These are phyloP conservation scores for Leucosporidium scottii DNA, from an alignment of 768 basidiomycete species.

Conservation along the genomic window DNA sequence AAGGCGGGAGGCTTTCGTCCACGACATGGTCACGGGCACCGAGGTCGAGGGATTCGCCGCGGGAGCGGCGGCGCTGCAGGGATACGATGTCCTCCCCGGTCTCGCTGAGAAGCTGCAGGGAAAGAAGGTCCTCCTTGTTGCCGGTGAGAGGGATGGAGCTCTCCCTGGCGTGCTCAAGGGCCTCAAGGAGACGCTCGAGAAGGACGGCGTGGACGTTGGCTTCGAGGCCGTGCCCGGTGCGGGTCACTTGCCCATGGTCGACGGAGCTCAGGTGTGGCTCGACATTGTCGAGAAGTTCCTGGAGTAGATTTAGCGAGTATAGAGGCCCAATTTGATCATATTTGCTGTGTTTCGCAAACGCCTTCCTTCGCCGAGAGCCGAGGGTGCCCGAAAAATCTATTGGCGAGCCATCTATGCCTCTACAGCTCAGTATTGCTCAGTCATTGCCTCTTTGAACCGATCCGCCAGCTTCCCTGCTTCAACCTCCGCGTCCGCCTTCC, in stretches of 20 bases:
- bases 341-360: no score
- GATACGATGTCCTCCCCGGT: constrained; percentile 39
- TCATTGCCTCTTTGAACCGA: constrained; percentile 21
- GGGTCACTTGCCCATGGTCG: constrained; percentile 42
- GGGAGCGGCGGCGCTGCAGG: constrained; percentile 39
- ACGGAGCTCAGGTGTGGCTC: constrained; percentile 26
- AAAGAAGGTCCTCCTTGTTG: constrained; percentile 39
- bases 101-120: constrained; percentile 34
- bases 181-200: constrained; percentile 33
- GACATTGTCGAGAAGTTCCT: constrained; percentile 30
- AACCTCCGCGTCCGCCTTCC: constrained; percentile 31
- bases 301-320: background rate
- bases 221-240: constrained; percentile 35
- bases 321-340: no score
- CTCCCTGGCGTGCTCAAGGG: constrained; percentile 37
- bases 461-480: constrained; percentile 9
- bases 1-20: constrained; percentile 29
- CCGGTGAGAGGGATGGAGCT: constrained; percentile 41
- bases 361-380: no score
- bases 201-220: constrained; percentile 30
- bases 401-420: no score
- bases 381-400: no score
- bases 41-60: constrained; percentile 39
- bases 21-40: constrained; percentile 36
- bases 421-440: background rate